Evolutionary conservation across 1,139 yeast genomes (phyloP).

Genomic region (Pichia sp.): DNA sequence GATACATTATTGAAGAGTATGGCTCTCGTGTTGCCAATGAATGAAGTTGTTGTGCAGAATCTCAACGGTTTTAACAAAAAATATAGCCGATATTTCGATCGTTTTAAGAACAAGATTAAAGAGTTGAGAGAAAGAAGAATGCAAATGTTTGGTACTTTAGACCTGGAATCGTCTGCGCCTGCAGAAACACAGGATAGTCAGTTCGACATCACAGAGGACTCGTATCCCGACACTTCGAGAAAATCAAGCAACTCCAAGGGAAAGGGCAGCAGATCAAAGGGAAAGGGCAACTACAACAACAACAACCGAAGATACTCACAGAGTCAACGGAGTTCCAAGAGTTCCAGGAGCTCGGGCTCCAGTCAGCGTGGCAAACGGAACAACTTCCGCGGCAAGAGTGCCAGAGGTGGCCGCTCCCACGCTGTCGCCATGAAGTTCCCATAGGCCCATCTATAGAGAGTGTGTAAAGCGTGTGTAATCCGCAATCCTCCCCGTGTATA

Average conservation of each 20-base stretch:
- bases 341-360: no score
- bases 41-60: conserved; percentile 47
- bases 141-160: conserved; percentile 10
- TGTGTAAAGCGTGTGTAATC: no score
- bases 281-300: neutral
- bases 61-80: conserved; percentile 41
- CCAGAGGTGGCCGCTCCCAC: neutral
- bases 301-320: neutral
- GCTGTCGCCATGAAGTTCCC: conserved; percentile 1
- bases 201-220: conserved; percentile 5
- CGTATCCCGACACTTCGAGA: neutral
- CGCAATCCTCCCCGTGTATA: no score
- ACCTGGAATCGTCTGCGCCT: neutral
- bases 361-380: no score
- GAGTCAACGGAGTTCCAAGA: neutral
- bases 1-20: conserved; percentile 53
- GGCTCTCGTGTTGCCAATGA: conserved; percentile 55
- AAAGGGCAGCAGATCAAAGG: neutral
- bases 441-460: neutral
- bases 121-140: conserved; percentile 28
- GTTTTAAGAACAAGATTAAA: conserved; percentile 46
- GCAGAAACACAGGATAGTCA: conserved; percentile 2
- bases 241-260: neutral
- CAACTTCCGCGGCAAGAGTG: neutral
- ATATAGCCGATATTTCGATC: conserved; percentile 43